Percentiles rank a stretch among this genome's conserved stretches.
Evolutionary conservation across 2,329 filamentous ascomycete genomes (phyloP).

Genomic region (Penicillium sp.): DNA sequence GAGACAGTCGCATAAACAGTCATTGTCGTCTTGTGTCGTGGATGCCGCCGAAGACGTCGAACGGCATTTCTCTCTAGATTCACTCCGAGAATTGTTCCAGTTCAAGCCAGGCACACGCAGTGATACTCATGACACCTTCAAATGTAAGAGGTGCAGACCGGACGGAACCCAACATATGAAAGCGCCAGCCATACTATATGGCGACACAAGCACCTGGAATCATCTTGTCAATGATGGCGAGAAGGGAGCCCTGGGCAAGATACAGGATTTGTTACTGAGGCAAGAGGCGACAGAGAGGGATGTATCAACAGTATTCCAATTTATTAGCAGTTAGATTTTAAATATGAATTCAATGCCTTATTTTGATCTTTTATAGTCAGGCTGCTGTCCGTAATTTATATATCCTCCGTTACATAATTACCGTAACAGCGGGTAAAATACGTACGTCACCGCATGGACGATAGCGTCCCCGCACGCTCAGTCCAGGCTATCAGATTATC

Average conservation of each 20-base stretch:
- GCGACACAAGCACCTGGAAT: slow-evolving; percentile 99
- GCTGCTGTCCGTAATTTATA: not conserved
- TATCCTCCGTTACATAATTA: not conserved
- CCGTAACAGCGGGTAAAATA: slow-evolving; percentile 4
- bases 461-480: slow-evolving; percentile 8
- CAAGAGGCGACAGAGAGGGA: slow-evolving; percentile 76
- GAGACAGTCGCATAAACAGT: slow-evolving; percentile 96
- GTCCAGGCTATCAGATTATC: not conserved
- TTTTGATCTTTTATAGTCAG: not conserved
- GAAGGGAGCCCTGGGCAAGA: slow-evolving; percentile 64
- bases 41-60: slow-evolving; percentile 97
- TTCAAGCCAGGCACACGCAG: slow-evolving; percentile 80
- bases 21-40: slow-evolving; percentile 90
- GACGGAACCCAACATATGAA: slow-evolving; percentile 86
- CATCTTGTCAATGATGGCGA: slow-evolving; percentile 80
- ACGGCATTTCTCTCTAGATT: slow-evolving; percentile 90
- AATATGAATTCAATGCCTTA: not conserved
- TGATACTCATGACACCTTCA: slow-evolving; percentile 98
- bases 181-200: slow-evolving; percentile 91
- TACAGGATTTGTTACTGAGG: slow-evolving; percentile 84
- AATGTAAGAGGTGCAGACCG: slow-evolving; percentile 89
- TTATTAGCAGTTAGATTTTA: slow-evolving; percentile 74
- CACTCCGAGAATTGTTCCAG: slow-evolving; percentile 87
- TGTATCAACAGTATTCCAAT: slow-evolving; percentile 96
- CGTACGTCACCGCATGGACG: slow-evolving; percentile 7